A percentile compares a stretch with the other conserved stretches of the same genome.
Evolutionary conservation across 23 red algal species (phyloP).

Genomic region (Gracilariopsis chorda): DNA sequence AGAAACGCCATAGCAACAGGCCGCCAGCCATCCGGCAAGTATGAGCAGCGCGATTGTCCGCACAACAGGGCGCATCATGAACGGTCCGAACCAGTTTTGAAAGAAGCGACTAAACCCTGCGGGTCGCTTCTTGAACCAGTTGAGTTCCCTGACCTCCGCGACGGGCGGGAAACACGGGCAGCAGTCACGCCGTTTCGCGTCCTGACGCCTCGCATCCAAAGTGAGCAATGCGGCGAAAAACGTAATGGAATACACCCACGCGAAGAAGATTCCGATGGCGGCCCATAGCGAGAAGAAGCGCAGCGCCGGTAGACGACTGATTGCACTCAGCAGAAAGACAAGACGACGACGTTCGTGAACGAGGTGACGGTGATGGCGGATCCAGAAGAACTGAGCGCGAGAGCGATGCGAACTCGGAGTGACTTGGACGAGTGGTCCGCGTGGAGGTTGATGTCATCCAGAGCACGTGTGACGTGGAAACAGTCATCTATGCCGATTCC

Average conservation of each 20-base stretch:
- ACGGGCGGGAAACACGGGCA: constrained; percentile 33
- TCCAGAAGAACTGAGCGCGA: constrained; percentile 59
- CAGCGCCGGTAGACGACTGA: constrained; percentile 65
- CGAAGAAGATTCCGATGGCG: constrained; percentile 58
- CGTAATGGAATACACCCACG: constrained; percentile 60
- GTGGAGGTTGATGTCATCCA: constrained; percentile 21
- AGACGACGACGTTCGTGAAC: constrained; percentile 68
- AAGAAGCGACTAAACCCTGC: constrained; percentile 69
- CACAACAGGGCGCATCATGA: constrained; percentile 32
- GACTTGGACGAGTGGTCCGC: not conserved
- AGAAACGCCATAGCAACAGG: constrained; percentile 33
- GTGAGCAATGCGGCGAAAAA: constrained; percentile 55
- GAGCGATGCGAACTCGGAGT: constrained; percentile 20
- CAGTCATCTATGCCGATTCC: constrained; percentile 77
- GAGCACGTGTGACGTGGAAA: constrained; percentile 61
- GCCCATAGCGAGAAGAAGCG: constrained; percentile 75
- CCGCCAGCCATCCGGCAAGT: constrained; percentile 29
- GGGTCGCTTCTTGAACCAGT: constrained; percentile 46
- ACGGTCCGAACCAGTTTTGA: constrained; percentile 22
- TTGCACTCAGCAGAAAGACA: constrained; percentile 68
- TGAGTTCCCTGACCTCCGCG: constrained; percentile 54
- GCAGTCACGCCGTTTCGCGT: constrained; percentile 60
- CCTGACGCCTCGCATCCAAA: constrained; percentile 41
- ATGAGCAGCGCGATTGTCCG: constrained; percentile 37
- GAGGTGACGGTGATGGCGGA: constrained; percentile 62